Conservation (phyloP, 2,329 filamentous ascomycete species). For the Penicillium polonicum region DNA sequence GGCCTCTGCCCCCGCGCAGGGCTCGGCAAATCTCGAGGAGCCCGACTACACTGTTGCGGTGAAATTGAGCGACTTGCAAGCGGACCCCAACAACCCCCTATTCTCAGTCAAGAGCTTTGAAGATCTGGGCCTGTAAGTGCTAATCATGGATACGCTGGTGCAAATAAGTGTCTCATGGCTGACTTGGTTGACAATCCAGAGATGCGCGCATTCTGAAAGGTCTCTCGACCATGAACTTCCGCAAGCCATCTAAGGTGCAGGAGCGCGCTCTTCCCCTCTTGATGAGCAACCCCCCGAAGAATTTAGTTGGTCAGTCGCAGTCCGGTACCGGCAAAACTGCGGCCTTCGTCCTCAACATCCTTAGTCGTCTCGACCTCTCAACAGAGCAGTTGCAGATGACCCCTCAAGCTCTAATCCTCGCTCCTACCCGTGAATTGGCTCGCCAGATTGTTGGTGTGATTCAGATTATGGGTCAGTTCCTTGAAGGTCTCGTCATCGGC, state of each 20-base stretch:
- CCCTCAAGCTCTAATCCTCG: constrained; percentile 85
- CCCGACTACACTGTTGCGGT: constrained; percentile 86
- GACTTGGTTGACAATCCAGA: constrained; percentile 30
- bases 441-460: constrained; percentile 90
- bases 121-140: constrained; percentile 75
- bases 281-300: constrained; percentile 78
- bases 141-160: neutral
- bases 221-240: constrained; percentile 78
- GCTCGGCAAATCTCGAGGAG: constrained; percentile 59
- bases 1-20: constrained; percentile 39
- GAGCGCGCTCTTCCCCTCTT: constrained; percentile 90
- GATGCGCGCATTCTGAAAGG: constrained; percentile 69
- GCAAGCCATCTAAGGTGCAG: constrained; percentile 96
- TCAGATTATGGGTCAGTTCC: constrained; percentile 77
- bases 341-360: constrained; percentile 88
- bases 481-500: constrained; percentile 70
- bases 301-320: constrained; percentile 98
- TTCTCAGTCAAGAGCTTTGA: constrained; percentile 82
- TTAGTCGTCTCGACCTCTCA: constrained; percentile 77
- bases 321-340: constrained; percentile 98
- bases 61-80: constrained; percentile 84
- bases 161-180: neutral
- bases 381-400: constrained; percentile 54
- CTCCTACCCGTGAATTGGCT: constrained; percentile 85
- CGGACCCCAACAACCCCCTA: constrained; percentile 80